A percentile compares a stretch with the other conserved stretches of the same genome.
Evolutionary conservation across 2,329 filamentous ascomycete genomes (phyloP).

Genomic region (Ceratocystis ficicola): DNA sequence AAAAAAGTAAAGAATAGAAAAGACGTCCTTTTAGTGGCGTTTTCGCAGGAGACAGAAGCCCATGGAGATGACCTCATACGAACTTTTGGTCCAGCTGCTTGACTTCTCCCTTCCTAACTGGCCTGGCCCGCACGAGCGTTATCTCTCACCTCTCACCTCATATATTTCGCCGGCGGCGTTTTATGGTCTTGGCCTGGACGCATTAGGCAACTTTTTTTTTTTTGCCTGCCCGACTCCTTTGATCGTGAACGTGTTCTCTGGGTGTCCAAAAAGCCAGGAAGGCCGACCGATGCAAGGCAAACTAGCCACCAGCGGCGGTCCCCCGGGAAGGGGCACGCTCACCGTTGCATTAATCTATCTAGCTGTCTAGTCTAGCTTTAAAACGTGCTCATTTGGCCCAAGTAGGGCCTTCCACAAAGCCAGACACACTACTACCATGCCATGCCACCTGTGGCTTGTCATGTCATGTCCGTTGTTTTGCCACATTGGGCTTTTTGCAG

Average conservation of each 20-base stretch:
- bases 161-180: background rate
- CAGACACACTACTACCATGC: background rate
- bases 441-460: background rate
- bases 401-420: background rate
- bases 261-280: background rate
- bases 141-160: background rate
- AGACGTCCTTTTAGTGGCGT: background rate
- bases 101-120: background rate
- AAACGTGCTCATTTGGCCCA: conserved; percentile 1
- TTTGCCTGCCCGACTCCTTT: background rate
- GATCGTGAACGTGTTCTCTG: background rate
- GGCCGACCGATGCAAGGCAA: background rate
- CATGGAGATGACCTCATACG: conserved; percentile 2
- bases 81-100: background rate
- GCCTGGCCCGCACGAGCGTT: background rate
- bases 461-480: conserved; percentile 17
- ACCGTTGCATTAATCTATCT: background rate
- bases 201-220: conserved; percentile 1
- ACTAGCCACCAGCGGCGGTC: background rate
- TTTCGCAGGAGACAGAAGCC: background rate
- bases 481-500: conserved; percentile 10
- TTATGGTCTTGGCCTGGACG: background rate
- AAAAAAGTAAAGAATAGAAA: background rate
- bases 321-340: background rate
- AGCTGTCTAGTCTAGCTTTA: background rate